Percentiles rank a stretch among this genome's conserved stretches.
These are phyloP conservation scores for Rauvolfia tetraphylla DNA, from an alignment of 257 asterid genomes.

Conservation along the genomic window DNA sequence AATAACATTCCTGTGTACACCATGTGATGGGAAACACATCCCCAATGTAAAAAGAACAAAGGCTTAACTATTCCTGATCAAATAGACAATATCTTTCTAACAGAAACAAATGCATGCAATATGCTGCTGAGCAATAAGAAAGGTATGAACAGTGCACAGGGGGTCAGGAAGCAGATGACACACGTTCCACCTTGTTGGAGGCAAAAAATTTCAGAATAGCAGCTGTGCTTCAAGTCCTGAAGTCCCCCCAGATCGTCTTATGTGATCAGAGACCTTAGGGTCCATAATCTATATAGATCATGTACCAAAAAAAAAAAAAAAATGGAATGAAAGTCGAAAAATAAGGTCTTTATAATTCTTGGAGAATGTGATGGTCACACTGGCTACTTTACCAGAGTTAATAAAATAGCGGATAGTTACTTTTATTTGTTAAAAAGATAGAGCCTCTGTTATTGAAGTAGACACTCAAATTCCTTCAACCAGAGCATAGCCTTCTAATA, in stretches of 20 bases:
- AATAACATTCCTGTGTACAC: not conserved
- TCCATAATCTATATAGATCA: not conserved
- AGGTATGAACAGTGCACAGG: not conserved
- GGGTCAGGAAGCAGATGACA: not conserved
- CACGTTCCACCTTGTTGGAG: not conserved
- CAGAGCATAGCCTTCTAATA: not conserved
- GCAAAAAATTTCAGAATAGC: not conserved
- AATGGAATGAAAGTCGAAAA: not conserved
- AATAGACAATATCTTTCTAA: not conserved
- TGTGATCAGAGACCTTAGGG: not conserved
- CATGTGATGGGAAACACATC: not conserved
- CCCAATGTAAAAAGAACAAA: not conserved
- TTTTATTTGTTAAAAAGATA: not conserved
- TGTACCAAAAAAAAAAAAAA: not conserved
- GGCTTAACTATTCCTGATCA: not conserved
- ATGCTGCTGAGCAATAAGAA: not conserved
- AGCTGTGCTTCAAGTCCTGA: not conserved
- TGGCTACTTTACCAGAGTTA: not conserved
- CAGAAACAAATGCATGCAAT: not conserved
- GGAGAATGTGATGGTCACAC: not conserved
- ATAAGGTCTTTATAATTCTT: not conserved
- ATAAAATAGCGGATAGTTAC: not conserved
- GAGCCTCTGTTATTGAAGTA: not conserved
- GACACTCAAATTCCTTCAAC: not conserved
- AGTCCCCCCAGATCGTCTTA: not conserved